These are phyloP conservation scores for Berberis vulgaris DNA, from an alignment of 164 flowering plant species.

Conservation along the genomic window DNA sequence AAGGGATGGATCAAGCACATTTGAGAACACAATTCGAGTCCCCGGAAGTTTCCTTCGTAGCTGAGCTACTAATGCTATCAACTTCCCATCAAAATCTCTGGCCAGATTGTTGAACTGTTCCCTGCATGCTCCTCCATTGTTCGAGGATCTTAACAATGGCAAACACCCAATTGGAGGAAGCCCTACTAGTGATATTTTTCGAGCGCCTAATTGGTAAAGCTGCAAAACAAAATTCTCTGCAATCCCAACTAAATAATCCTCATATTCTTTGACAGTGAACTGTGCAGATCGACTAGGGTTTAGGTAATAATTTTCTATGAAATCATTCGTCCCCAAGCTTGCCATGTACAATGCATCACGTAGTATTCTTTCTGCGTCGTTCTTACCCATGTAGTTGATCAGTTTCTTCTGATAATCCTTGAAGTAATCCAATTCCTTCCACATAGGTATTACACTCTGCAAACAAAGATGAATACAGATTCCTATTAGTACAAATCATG, in stretches of 20 bases:
- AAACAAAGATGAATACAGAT: not conserved
- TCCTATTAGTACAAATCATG: not conserved
- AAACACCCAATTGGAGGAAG: conserved; percentile 13
- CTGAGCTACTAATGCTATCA: not conserved
- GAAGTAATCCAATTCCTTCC: conserved; percentile 13
- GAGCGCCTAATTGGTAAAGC: conserved; percentile 7
- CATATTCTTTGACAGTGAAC: conserved; percentile 9
- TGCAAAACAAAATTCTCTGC: conserved; percentile 5
- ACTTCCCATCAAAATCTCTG: conserved; percentile 5
- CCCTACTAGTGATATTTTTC: conserved; percentile 7
- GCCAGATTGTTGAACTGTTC: conserved; percentile 8
- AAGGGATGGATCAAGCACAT: not conserved
- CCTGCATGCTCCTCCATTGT: conserved; percentile 1
- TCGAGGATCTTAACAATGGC: conserved; percentile 1
- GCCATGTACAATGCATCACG: conserved; percentile 7
- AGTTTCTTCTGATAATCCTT: conserved; percentile 6
- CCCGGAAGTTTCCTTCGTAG: not conserved
- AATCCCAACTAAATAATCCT: conserved; percentile 1
- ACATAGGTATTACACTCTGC: conserved; percentile 12
- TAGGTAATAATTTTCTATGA: conserved; percentile 4
- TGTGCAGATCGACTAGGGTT: conserved; percentile 2
- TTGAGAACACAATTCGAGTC: conserved; percentile 4
- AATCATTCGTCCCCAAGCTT: conserved; percentile 13
- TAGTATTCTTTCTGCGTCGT: not conserved
- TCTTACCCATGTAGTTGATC: not conserved